Base-by-base conservation (phyloP, 1,284 basidiomycete species). In the Naganishia sp. region DNA sequence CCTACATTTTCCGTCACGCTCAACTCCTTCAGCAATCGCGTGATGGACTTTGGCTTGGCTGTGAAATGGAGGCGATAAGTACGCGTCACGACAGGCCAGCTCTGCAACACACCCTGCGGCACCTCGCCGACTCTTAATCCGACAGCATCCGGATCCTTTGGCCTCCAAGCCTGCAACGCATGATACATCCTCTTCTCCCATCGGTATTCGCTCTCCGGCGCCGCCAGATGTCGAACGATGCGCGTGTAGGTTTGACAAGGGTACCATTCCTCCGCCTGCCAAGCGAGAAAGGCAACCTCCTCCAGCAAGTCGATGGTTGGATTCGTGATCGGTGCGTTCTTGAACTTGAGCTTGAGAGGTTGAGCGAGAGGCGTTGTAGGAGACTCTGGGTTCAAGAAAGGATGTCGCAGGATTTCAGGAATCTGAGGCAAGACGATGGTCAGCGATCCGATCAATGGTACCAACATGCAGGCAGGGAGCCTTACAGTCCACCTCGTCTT, bases 221-320 rank as follows among this genome's bases (percentile, higher is more conserved):
- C 67, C 4, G 67, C 31, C n/a, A 80, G 68, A 13, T 65, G 69
- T 15, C 69, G 53, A 32, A 68, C 58, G 50, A 80, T 69, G 17
- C 65, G 65, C 6, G 65, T 58, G 1, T 68, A 55, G 10, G 71
- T 73, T 58, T 77, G 70, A 53, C 75, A 76, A 3, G 78, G 71
- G 15, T 51, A 52, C 63, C 77, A 75, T 35, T 74, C 67, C 21
- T 67, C 54, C 6, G 70, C 61, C 4, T 75, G 57, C 66, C 72
- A 75, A 1, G 74, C 69, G 2, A 80, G 68, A 66, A 79, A 79
- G 61, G 69, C 72, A n/a, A 80, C 32, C 49, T 79, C 77, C 11
- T 73, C 66, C 17, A 79, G 23, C 42, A 78, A 39, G 13, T 63
- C 64, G 17, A 65, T 39, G 1, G 55, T 49, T 0, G 73, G 64